Evolutionary conservation across 129 eudicot genomes (phyloP).

Genomic region (Lactuca saligna): DNA sequence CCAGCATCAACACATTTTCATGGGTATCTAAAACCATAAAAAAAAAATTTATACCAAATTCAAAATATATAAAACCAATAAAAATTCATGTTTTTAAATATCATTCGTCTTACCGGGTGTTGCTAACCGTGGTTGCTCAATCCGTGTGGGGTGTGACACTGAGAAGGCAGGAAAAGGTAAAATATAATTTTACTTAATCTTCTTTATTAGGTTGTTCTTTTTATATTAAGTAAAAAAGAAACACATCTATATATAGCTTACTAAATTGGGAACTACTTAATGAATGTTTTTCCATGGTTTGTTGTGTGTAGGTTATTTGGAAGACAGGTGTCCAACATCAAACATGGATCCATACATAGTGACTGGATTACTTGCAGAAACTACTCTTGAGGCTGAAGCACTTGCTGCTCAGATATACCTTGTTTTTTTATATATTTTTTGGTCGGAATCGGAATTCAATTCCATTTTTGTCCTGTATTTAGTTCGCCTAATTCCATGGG

Average conservation of each 20-base stretch:
- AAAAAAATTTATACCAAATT: neutral
- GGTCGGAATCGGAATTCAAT: too few relatives aligned
- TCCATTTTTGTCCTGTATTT: too few relatives aligned
- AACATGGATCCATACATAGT: slow-evolving; percentile 99
- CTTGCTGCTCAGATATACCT: slow-evolving; percentile 99
- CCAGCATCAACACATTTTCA: slow-evolving; percentile 78
- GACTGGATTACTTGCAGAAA: slow-evolving; percentile 90
- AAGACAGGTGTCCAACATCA: slow-evolving; percentile 98
- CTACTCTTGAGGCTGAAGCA: slow-evolving; percentile 96
- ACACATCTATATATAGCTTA: too few relatives aligned
- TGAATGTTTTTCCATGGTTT: neutral
- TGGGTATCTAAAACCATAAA: slow-evolving; percentile 53
- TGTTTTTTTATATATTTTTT: too few relatives aligned
- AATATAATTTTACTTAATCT: too few relatives aligned
- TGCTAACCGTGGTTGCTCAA: slow-evolving; percentile 98
- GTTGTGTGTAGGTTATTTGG: slow-evolving; percentile 78
- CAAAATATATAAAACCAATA: neutral
- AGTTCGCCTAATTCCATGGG: too few relatives aligned
- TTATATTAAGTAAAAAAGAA: neutral
- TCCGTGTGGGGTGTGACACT: slow-evolving; percentile 99
- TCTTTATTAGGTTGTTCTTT: too few relatives aligned
- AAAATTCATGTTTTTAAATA: neutral
- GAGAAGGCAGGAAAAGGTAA: slow-evolving; percentile 95
- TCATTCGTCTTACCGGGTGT: slow-evolving; percentile 76
- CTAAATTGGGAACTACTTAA: too few relatives aligned